Conservation (phyloP, 2,329 filamentous ascomycete species). For the Aspergillus neoniger region DNA sequence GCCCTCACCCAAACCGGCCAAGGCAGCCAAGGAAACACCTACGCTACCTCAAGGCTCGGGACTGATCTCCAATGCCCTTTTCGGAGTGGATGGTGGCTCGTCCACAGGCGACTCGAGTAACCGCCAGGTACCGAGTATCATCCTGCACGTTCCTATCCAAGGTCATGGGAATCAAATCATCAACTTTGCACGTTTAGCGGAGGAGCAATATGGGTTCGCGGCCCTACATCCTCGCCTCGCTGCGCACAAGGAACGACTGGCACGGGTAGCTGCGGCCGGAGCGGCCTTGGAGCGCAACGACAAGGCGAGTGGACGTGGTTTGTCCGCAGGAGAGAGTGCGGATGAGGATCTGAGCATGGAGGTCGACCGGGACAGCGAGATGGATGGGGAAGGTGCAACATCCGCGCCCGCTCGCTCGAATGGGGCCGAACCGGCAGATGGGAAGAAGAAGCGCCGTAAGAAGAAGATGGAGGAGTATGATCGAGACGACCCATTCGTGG, state of each 20-base stretch:
- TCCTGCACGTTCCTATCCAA: constrained; percentile 77
- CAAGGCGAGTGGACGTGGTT: constrained; percentile 64
- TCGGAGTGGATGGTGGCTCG: constrained; percentile 53
- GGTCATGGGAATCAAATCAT: constrained; percentile 86
- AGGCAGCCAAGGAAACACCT: constrained; percentile 57
- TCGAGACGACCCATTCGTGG: constrained; percentile 69
- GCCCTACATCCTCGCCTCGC: constrained; percentile 89
- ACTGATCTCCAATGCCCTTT: constrained; percentile 62
- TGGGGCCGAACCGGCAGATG: constrained; percentile 55
- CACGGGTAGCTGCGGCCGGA: constrained; percentile 84
- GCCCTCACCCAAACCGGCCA: constrained; percentile 57
- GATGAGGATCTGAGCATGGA: constrained; percentile 84
- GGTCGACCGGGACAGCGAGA: constrained; percentile 68
- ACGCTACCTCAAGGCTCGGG: constrained; percentile 64
- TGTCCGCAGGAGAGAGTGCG: constrained; percentile 72
- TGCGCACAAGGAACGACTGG: constrained; percentile 81
- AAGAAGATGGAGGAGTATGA: constrained; percentile 70
- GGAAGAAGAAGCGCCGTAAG: constrained; percentile 72
- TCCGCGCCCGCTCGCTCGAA: constrained; percentile 55
- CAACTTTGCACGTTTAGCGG: constrained; percentile 91
- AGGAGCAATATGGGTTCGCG: constrained; percentile 92
- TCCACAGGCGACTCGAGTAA: constrained; percentile 42
- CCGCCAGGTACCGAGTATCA: constrained; percentile 69
- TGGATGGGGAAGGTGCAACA: constrained; percentile 50
- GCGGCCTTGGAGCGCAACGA: constrained; percentile 78